Base-by-base conservation (phyloP, 2,329 filamentous ascomycete species). In the Neoscytalidium dimidiatum region DNA sequence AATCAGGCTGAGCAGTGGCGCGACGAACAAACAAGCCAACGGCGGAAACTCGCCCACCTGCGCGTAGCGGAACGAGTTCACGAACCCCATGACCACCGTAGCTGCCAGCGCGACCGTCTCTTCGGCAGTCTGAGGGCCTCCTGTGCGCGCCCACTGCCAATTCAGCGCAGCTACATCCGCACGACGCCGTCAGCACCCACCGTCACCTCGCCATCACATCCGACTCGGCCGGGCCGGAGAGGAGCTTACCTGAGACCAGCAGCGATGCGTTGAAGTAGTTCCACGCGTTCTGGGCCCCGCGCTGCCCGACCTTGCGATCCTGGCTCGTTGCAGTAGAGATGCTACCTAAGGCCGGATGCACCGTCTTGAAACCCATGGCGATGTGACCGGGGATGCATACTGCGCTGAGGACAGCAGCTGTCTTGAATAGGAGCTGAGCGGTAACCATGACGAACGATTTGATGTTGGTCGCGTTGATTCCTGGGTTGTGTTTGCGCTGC, bases 141-240 rank as follows among this genome's bases (percentile, higher is more conserved):
- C 56, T n/a, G 56, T 60, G 56, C 56, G 56, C 38, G 56, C 56
- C 56, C 56, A 60, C n/a, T 60, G 56, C 56, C 56, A 60, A 26
- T 60, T 60, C n/a, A 46, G 56, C 11, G 56, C 56, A 9, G 56
- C 56, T 60, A 26, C 35, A 43, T 4, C n/a, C n/a, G n/a, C 13
- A 26, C n/a, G 17, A 29, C 8, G 26, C 2, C 38, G 21, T 44
- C 56, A 60, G 26, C 41, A 33, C n/a, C n/a, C n/a, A n/a, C n/a
- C n/a, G n/a, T n/a, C n/a, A n/a, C n/a, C n/a, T n/a, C n/a, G n/a
- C n/a, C 14, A 8, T 13, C 2, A n/a, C 6, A n/a, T 28, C 2
- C 7, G n/a, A n/a, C n/a, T n/a, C n/a, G n/a, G n/a, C n/a, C 17
- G 23, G 7, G 23, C n/a, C 17, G 14, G 1, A 9, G 1, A 5